These are phyloP conservation scores for Cornus controversa DNA, from an alignment of 148 eudicot species.

Conservation along the genomic window DNA sequence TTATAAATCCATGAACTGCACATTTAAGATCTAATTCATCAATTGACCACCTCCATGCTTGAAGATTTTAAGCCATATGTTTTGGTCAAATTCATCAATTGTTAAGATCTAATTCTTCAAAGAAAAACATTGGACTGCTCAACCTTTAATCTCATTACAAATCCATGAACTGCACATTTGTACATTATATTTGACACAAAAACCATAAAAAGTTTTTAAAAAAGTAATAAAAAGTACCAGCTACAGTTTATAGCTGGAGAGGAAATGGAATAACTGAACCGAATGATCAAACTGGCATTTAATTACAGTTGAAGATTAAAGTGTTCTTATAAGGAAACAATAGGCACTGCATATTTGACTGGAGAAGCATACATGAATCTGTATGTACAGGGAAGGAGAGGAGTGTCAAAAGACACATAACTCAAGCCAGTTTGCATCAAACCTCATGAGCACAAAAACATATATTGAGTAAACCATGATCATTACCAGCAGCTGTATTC, in stretches of 20 bases:
- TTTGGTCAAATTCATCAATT: not conserved
- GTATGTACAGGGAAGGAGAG: constrained; percentile 21
- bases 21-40: no score
- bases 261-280: not conserved
- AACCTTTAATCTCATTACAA: not conserved
- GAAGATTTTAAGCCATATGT: no score
- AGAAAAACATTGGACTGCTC: not conserved
- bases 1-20: no score
- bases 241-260: not conserved
- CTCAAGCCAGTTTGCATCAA: constrained; percentile 19
- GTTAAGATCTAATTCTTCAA: not conserved
- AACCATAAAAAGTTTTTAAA: no score
- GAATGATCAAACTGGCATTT: not conserved
- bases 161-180: not conserved
- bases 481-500: constrained; percentile 9
- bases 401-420: constrained; percentile 11
- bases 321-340: not conserved
- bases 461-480: not conserved
- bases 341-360: not conserved
- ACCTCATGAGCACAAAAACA: not conserved
- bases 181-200: not conserved
- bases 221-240: no score
- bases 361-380: constrained; percentile 31
- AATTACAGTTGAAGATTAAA: not conserved
- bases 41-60: no score